Evolutionary conservation across 2,329 filamentous ascomycete species (phyloP), one percentile per base, ranked within the genome.

Genomic region (Epicoccum nigrum): DNA sequence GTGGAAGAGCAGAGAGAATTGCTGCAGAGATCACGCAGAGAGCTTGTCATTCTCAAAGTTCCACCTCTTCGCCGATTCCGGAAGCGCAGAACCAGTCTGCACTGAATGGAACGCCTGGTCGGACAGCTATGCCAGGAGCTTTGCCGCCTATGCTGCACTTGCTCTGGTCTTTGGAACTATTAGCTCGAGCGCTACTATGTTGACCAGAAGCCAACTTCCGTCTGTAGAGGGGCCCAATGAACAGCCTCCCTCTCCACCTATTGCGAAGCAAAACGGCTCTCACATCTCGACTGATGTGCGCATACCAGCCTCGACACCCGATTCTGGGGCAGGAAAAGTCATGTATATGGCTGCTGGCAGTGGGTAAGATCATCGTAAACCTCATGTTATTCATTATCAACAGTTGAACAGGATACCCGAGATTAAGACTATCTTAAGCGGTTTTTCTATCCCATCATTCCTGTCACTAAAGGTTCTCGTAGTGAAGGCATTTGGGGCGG

Each of bases 291-390:
- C 41, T 19, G 42, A 42, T 3, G 32, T 40, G 8, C 44, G 44
- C 4, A 45, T 21, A 2, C 41, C 34, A 12, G 39, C 55, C 2
- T 13, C 45, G 23, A 59, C 35, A 46, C 58, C 21, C 46, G 58
- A 6, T 38, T 67, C 7, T 16, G 55, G 58, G 19, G 79, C 77
- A 0, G 47, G 47, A 20, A 85, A 84, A 63, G 73, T 68, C 4
- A 83, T 84, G 74, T 85, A 83, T 60, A 81, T 84, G 79, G 81
- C 81, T 3, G 79, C 81, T 27, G 83, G 83, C 5, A 79, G 76
- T 51, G 83, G 23, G 23, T 25, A 25, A 25, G 23, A 9, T 7
- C 9, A 7, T 25, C 23, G 23, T 25, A 9, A 7, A 9, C 23
- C 9, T 25, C 6, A 9, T 25, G 23, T 25, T 25, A 25, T 9